phyloP scores from a whole-genome alignment of 371 early-diverging fungal species.

The Smittium culicis region DNA sequence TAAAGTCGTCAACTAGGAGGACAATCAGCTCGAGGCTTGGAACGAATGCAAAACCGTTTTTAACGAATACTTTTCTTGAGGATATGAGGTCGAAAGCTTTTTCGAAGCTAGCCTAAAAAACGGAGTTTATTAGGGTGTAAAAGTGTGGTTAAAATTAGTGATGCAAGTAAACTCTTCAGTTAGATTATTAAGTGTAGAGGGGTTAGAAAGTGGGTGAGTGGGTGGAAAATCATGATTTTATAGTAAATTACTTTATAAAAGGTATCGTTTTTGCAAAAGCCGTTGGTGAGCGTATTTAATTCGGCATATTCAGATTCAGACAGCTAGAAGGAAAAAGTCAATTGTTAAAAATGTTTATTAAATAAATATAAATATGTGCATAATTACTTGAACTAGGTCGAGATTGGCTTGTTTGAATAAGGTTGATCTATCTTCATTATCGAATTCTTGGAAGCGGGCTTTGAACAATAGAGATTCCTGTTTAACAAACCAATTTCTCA shows the following conservation, averaged over 20 bases:
- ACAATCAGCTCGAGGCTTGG: constrained; percentile 55
- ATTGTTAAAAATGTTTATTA: too few relatives aligned
- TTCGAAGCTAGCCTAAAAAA: constrained; percentile 63
- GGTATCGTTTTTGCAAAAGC: not conserved
- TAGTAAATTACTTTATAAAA: not conserved
- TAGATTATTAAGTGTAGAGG: too few relatives aligned
- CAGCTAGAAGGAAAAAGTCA: too few relatives aligned
- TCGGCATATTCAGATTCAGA: too few relatives aligned
- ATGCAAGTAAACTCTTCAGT: too few relatives aligned
- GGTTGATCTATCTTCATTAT: constrained; percentile 30
- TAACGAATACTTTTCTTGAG: constrained; percentile 53
- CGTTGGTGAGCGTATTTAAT: not conserved
- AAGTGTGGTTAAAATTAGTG: too few relatives aligned
- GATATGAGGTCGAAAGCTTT: constrained; percentile 62
- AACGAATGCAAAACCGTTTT: constrained; percentile 70
- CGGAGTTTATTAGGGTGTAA: not conserved
- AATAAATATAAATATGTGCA: not conserved
- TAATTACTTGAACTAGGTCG: not conserved
- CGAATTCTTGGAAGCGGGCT: constrained; percentile 34
- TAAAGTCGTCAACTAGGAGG: constrained; percentile 67
- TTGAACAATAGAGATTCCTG: constrained; percentile 75
- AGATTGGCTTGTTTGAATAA: constrained; percentile 37
- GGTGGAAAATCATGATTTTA: too few relatives aligned
- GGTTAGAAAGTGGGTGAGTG: too few relatives aligned
- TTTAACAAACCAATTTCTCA: constrained; percentile 77